Evolutionary conservation across 2,329 filamentous ascomycete genomes (phyloP).

Genomic region (Fusarium compactum): DNA sequence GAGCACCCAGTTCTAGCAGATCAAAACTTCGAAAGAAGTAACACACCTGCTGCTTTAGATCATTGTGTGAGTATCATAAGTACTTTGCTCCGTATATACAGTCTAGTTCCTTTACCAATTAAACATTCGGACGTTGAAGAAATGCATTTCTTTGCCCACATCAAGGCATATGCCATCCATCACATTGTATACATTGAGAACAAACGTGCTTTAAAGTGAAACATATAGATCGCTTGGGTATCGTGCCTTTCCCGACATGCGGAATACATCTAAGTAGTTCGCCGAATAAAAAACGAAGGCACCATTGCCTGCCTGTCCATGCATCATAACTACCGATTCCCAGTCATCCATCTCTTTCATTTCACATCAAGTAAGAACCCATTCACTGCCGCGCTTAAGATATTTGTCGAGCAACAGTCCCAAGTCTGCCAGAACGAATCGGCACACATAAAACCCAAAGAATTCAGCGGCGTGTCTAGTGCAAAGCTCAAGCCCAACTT

Average conservation of each 20-base stretch:
- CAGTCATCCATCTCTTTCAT: slow-evolving; percentile 19
- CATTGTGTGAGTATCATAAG: not conserved
- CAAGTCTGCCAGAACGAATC: slow-evolving; percentile 91
- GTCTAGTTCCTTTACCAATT: not conserved
- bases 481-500: slow-evolving; percentile 93
- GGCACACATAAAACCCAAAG: slow-evolving; percentile 95
- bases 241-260: slow-evolving; percentile 42
- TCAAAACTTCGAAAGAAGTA: not conserved
- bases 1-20: not conserved
- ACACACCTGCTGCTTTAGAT: not conserved
- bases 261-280: slow-evolving; percentile 40
- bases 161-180: not conserved
- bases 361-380: slow-evolving; percentile 69
- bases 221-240: slow-evolving; percentile 47
- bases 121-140: not conserved
- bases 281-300: slow-evolving; percentile 36
- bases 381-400: slow-evolving; percentile 95
- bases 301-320: slow-evolving; percentile 34
- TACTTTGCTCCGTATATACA: not conserved
- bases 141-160: not conserved
- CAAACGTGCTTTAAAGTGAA: slow-evolving; percentile 31
- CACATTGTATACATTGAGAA: slow-evolving; percentile 4
- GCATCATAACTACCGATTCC: slow-evolving; percentile 22
- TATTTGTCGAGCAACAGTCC: slow-evolving; percentile 92
- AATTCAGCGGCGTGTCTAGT: slow-evolving; percentile 96